These are phyloP conservation scores for Caulochytrium protostelioides DNA, from an alignment of 371 early-diverging fungal genomes.

Conservation along the genomic window DNA sequence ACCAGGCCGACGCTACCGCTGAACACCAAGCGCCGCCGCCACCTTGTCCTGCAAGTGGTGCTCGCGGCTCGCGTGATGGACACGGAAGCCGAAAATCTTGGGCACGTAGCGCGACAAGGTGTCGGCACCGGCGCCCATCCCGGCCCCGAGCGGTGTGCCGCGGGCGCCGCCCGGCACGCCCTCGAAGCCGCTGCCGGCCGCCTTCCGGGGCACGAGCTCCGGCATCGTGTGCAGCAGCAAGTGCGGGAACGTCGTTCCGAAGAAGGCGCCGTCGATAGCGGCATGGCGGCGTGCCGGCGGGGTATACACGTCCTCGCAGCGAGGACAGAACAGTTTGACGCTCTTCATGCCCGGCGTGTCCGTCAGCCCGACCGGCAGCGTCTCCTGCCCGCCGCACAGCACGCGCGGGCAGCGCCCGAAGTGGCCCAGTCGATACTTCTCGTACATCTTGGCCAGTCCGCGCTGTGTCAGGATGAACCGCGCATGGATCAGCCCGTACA, in stretches of 20 bases:
- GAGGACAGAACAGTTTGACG: conserved; percentile 51
- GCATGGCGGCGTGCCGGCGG: conserved; percentile 51
- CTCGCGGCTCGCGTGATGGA: too few species aligned
- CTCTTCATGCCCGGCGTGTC: conserved; percentile 29
- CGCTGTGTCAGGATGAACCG: conserved; percentile 32
- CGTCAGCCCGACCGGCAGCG: conserved; percentile 60
- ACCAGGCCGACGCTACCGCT: too few species aligned
- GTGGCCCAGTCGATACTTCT: conserved; percentile 35
- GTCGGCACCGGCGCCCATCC: too few species aligned
- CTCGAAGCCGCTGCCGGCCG: too few species aligned
- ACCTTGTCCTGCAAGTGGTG: too few species aligned
- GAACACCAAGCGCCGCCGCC: too few species aligned
- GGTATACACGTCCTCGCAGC: conserved; percentile 65
- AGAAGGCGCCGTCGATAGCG: conserved; percentile 57
- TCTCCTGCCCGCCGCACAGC: conserved; percentile 45
- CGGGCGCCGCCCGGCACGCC: too few species aligned
- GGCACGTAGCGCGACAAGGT: conserved; percentile 65
- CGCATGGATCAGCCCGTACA: conserved; percentile 45
- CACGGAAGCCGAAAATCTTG: conserved; percentile 85
- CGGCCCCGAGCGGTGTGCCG: too few species aligned
- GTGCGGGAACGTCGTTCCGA: conserved; percentile 42
- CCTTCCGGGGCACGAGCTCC: conserved; percentile 22
- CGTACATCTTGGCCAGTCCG: conserved; percentile 33
- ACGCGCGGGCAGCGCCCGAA: conserved; percentile 73
- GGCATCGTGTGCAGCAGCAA: conserved; percentile 34